These are phyloP conservation scores for Adansonia madagascariensis DNA, from an alignment of 441 rosid genomes.

Conservation along the genomic window DNA sequence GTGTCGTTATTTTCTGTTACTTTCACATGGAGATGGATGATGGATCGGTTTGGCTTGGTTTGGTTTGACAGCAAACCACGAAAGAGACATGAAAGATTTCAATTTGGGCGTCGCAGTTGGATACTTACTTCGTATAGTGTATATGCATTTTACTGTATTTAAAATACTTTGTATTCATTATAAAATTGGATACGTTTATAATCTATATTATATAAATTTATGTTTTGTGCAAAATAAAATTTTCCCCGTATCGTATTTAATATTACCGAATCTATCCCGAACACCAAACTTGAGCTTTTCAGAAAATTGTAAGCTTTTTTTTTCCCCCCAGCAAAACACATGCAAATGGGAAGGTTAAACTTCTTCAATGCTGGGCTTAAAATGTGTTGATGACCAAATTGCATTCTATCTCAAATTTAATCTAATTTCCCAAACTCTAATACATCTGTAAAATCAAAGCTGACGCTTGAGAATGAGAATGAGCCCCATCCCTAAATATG, in stretches of 20 bases:
- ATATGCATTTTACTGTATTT: too few relatives aligned
- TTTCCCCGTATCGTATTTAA: too few relatives aligned
- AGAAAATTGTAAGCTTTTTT: neutral
- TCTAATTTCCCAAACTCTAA: neutral
- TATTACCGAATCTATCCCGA: too few relatives aligned
- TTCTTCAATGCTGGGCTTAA: neutral
- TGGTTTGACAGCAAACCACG: too few relatives aligned
- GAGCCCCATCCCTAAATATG: neutral
- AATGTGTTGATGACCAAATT: neutral
- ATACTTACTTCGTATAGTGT: too few relatives aligned
- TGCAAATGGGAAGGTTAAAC: neutral
- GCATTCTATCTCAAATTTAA: neutral
- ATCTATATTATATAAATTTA: too few relatives aligned
- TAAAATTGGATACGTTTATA: too few relatives aligned
- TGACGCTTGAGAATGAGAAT: neutral
- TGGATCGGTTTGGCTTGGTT: too few relatives aligned
- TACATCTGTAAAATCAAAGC: conserved; percentile 6
- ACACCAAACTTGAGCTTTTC: neutral
- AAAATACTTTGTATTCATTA: too few relatives aligned
- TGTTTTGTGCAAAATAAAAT: too few relatives aligned
- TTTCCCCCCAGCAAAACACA: neutral
- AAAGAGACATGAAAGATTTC: too few relatives aligned
- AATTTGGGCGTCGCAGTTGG: too few relatives aligned
- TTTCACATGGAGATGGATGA: neutral
- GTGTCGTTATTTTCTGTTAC: neutral